phyloP scores from a whole-genome alignment of 768 basidiomycete genomes.

The Xerocomus brunneocitrinus region DNA sequence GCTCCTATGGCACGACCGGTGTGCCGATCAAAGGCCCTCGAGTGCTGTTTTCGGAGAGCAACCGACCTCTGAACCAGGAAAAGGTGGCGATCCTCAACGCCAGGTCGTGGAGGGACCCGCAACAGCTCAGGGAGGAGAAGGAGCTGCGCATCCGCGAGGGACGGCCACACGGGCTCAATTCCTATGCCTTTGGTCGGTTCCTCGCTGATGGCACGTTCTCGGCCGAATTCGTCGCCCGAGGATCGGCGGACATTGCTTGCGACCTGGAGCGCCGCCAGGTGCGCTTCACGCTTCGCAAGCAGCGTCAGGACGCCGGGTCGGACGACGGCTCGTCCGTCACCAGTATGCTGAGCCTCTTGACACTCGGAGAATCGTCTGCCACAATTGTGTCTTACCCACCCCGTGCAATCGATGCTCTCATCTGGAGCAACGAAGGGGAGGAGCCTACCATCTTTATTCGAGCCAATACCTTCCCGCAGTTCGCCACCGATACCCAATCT shows the following conservation, averaged over 20 bases:
- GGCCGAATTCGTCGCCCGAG: conserved; percentile 25
- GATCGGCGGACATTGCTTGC: conserved; percentile 32
- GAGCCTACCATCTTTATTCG: conserved; percentile 28
- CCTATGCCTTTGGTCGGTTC: conserved; percentile 35
- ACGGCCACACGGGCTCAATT: conserved; percentile 18
- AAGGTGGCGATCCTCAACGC: conserved; percentile 23
- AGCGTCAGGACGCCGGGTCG: conserved; percentile 13
- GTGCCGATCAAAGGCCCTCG: conserved; percentile 24
- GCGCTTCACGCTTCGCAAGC: conserved; percentile 29
- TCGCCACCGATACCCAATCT: conserved; percentile 6
- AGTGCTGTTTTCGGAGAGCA: conserved; percentile 21
- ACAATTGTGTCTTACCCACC: conserved; percentile 21
- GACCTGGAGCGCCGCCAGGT: conserved; percentile 31
- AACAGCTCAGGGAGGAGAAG: conserved; percentile 18
- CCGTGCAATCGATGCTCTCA: conserved; percentile 19
- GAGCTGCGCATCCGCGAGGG: conserved; percentile 22
- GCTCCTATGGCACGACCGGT: conserved; percentile 22
- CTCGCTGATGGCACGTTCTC: conserved; percentile 33
- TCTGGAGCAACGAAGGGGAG: conserved; percentile 7
- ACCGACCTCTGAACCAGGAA: conserved; percentile 16
- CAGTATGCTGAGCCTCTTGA: background rate
- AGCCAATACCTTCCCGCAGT: conserved; percentile 31
- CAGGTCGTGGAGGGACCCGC: conserved; percentile 31
- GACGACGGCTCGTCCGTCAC: background rate
- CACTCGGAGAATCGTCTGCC: background rate